These are phyloP conservation scores for Penstemon davidsonii DNA, from an alignment of 257 asterid species.

Conservation along the genomic window DNA sequence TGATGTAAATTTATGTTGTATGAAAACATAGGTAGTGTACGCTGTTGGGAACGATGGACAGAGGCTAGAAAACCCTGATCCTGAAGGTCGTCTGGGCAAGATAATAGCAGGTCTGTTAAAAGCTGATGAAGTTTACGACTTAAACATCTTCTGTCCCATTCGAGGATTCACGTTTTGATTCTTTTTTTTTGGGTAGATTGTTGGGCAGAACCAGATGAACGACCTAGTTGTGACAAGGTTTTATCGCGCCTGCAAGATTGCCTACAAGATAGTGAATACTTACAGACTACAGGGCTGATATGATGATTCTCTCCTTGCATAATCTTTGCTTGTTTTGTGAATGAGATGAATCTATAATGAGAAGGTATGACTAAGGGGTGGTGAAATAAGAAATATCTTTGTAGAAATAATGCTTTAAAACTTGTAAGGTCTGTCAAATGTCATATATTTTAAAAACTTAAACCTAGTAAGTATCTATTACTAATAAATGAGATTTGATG, in stretches of 20 bases:
- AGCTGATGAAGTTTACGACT: neutral
- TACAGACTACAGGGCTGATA: conserved; percentile 37
- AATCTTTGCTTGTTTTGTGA: neutral
- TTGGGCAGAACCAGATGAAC: conserved; percentile 85
- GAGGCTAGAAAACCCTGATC: conserved; percentile 77
- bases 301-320: conserved; percentile 11
- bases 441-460: neutral
- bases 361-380: neutral
- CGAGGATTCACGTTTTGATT: neutral
- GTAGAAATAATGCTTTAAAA: neutral
- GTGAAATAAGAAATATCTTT: conserved; percentile 18
- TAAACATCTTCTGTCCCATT: neutral
- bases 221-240: conserved; percentile 75
- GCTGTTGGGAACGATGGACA: conserved; percentile 79
- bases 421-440: neutral
- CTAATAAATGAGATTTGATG: no score
- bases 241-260: conserved; percentile 67
- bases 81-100: conserved; percentile 77
- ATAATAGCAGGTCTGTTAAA: conserved; percentile 57
- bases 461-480: neutral
- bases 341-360: neutral
- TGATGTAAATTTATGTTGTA: neutral
- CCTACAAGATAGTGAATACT: conserved; percentile 56
- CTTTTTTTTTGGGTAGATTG: conserved; percentile 58
- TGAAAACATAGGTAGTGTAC: conserved; percentile 60